Evolutionary conservation across 495 filamentous ascomycete genomes (phyloP), one percentile per base, ranked within the genome.

Genomic region (Aspergillus saccharolyticus): DNA sequence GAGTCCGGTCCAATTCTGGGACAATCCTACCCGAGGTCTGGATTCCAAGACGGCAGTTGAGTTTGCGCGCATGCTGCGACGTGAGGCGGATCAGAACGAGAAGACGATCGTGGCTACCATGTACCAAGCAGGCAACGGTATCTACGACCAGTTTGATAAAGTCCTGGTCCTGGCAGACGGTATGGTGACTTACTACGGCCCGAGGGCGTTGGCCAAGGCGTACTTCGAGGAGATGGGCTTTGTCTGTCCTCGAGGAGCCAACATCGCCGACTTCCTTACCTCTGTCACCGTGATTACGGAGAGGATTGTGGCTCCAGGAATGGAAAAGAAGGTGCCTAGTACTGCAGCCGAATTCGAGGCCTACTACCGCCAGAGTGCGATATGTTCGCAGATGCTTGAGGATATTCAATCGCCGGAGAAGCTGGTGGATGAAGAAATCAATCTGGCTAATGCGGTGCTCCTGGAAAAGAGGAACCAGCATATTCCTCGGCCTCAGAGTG

Each of bases 1-100:
- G 68, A 85, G 83, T 21, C 85, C 86, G 3, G 74, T 95, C n/a
- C 88, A 91, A 64, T 88, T 89, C 74, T 95, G 90, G 90, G 90
- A 93, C 63, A 86, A 87, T 30, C 88, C 84, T 43, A 94, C 89
- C 4, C 77, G 90, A 58, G 90, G 89, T 57, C 66, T 95, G 15
- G 90, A 95, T 64, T 87, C 83, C 30, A 86, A 88, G 66, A 91
- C 87, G 42, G 89, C 90, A 12, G 73, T 89, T n/a, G 86, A 91
- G 58, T 94, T 92, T 59, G 83, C 83, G 50, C 83, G 81, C 60
- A 83, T 86, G 19, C 67, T 95, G 39, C 79, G 86, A 25, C 71
- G 83, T 4, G 81, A 85, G 53, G 86, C 86, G 1, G 82, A 89
- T 51, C 67, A 88, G 56, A 80, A 85, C 42, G 76, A 82, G 15